Conservation (phyloP, 441 rosid genomes). For the Pelargonium myrrhifolium region DNA sequence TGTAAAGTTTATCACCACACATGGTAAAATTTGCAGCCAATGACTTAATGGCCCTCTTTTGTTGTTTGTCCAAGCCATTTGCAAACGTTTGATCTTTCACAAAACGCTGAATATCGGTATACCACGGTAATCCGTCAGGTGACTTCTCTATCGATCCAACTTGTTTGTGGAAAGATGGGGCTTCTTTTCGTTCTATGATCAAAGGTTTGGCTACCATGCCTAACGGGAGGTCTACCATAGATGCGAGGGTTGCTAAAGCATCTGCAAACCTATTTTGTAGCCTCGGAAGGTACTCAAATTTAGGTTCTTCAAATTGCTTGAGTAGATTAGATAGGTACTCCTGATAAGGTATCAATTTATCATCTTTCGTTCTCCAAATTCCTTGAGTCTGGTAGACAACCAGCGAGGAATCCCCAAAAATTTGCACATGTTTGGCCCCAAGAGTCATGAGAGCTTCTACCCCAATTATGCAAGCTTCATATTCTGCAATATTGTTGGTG, state of each 20-base stretch:
- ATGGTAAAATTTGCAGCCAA: background rate
- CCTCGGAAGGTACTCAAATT: background rate
- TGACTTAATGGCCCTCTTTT: too few relatives aligned
- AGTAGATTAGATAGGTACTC: background rate
- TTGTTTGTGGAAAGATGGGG: background rate
- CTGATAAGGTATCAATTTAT: background rate
- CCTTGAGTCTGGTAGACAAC: background rate
- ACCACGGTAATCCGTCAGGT: too few relatives aligned
- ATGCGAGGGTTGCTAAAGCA: background rate
- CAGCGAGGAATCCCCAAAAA: background rate
- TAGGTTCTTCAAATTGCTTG: background rate
- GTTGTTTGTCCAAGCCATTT: too few relatives aligned
- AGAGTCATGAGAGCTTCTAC: background rate
- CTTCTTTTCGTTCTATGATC: background rate
- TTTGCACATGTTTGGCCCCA: background rate
- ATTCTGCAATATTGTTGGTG: background rate
- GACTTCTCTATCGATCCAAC: background rate
- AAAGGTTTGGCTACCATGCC: background rate
- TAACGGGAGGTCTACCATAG: background rate
- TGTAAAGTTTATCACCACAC: background rate
- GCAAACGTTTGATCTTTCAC: too few relatives aligned
- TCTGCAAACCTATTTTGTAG: background rate
- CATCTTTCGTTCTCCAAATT: background rate
- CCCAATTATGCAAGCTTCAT: background rate
- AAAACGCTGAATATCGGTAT: too few relatives aligned